Percentiles rank a stretch among this genome's conserved stretches.
Evolutionary conservation across 176 grass and related monocot species (phyloP).

Genomic region (Oryza meyeriana): DNA sequence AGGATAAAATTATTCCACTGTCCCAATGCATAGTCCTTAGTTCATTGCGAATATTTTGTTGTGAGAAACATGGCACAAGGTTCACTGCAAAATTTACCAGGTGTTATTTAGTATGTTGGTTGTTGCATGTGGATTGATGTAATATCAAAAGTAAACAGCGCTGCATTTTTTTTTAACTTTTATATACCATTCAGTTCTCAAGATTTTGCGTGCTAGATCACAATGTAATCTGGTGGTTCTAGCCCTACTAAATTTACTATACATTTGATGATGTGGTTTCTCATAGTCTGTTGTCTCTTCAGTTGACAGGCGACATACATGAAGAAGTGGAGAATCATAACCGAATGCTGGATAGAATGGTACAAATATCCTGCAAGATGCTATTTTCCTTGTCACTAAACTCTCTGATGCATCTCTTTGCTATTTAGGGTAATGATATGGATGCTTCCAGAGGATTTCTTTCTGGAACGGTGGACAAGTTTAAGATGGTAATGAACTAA

Average conservation of each 20-base stretch:
- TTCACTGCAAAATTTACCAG: not conserved
- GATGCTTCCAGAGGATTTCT: conserved; percentile 87
- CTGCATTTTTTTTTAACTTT: not conserved
- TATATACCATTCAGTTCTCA: not conserved
- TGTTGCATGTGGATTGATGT: not conserved
- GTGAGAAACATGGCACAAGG: not conserved
- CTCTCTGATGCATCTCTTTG: conserved; percentile 18
- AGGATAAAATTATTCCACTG: not conserved
- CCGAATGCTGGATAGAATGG: conserved; percentile 76
- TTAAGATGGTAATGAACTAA: conserved; percentile 70
- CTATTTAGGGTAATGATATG: conserved; percentile 81
- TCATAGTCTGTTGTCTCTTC: conserved; percentile 35
- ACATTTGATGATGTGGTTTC: not conserved
- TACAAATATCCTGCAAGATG: conserved; percentile 24
- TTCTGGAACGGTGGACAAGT: conserved; percentile 78
- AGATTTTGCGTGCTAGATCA: not conserved
- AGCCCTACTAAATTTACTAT: not conserved
- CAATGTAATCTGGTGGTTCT: not conserved
- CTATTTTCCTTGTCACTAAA: not conserved
- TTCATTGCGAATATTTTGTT: not conserved
- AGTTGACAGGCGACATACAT: conserved; percentile 87
- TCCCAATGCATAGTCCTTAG: not conserved
- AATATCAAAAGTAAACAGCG: not conserved
- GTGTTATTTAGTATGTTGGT: not conserved
- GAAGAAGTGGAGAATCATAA: conserved; percentile 93